Conservation (phyloP, 1,284 basidiomycete species). For the Cryptococcus depauperatus region DNA sequence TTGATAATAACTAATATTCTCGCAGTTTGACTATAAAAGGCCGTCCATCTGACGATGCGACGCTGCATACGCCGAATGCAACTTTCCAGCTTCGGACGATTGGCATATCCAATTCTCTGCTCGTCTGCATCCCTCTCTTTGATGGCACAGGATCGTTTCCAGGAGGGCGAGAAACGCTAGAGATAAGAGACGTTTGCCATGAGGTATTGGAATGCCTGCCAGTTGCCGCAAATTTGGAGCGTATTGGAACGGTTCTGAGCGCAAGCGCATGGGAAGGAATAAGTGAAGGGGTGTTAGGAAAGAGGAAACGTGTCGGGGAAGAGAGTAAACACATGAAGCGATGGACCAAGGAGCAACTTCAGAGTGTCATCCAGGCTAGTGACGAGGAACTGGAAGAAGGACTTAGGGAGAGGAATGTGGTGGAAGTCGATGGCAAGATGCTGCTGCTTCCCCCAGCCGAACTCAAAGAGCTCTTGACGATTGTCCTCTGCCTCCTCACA, state of each 20-base stretch:
- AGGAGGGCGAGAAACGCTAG: constrained; percentile 17
- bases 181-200: constrained; percentile 49
- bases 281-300: constrained; percentile 42
- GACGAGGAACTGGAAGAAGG: constrained; percentile 32
- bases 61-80: constrained; percentile 67
- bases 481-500: constrained; percentile 59
- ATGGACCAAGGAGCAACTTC: constrained; percentile 49
- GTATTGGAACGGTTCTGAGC: constrained; percentile 55
- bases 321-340: constrained; percentile 18
- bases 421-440: constrained; percentile 54
- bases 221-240: constrained; percentile 62
- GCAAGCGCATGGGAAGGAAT: constrained; percentile 57
- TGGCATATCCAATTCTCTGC: constrained; percentile 71
- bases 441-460: constrained; percentile 54
- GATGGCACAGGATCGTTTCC: not conserved
- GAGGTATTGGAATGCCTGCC: constrained; percentile 71
- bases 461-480: constrained; percentile 60
- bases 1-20: not conserved
- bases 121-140: constrained; percentile 57
- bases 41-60: constrained; percentile 68
- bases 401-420: constrained; percentile 53
- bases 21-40: constrained; percentile 71
- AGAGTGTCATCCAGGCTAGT: constrained; percentile 65
- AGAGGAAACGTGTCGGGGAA: constrained; percentile 12
- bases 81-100: constrained; percentile 77